phyloP scores from a whole-genome alignment of 139 green algal genomes.

The Closterium sp. region DNA sequence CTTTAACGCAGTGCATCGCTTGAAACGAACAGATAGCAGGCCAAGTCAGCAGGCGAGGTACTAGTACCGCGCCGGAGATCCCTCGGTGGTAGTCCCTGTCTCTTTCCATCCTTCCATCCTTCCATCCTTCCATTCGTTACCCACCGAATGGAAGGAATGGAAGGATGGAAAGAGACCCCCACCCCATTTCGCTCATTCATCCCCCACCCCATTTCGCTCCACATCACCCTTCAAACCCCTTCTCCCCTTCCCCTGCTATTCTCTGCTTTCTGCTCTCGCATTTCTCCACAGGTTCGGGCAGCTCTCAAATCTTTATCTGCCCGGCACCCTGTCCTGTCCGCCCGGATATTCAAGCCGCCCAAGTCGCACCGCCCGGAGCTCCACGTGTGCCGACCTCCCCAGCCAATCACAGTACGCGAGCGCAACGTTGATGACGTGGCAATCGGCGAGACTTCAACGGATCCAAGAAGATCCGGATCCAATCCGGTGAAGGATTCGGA shows the following conservation, averaged over 20 bases:
- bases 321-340: background rate
- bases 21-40: too few species aligned
- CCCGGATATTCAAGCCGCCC: background rate
- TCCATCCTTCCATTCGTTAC: too few species aligned
- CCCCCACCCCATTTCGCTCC: background rate
- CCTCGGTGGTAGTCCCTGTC: too few species aligned
- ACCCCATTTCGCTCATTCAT: background rate
- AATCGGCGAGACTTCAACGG: too few species aligned
- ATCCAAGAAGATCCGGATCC: too few species aligned
- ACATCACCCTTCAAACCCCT: too few species aligned
- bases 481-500: background rate
- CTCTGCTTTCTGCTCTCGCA: background rate
- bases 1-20: too few species aligned
- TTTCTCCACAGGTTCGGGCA: background rate
- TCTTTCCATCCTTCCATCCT: background rate
- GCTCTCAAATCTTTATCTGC: background rate
- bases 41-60: too few species aligned
- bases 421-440: background rate
- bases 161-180: too few species aligned
- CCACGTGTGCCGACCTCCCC: background rate
- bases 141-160: too few species aligned
- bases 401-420: background rate
- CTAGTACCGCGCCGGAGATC: too few species aligned
- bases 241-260: background rate
- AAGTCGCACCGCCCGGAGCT: background rate